Evolutionary conservation across 2,329 filamentous ascomycete genomes (phyloP).

Genomic region (Tolypocladium capitatum): DNA sequence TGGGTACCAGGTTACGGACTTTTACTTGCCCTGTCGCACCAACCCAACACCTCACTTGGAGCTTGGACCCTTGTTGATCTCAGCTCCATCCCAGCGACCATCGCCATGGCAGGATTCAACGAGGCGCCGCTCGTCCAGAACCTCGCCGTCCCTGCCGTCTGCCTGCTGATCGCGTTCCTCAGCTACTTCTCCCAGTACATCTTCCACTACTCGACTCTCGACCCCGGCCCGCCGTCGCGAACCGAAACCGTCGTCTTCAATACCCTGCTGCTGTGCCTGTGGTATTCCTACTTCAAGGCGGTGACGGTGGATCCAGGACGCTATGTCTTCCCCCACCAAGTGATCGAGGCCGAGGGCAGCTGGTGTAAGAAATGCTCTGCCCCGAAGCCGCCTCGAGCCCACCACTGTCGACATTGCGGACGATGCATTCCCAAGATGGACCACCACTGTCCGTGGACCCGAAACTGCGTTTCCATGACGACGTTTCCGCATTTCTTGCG

Average conservation of each 20-base stretch:
- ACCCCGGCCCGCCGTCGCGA: constrained; percentile 44
- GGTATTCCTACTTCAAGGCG: constrained; percentile 55
- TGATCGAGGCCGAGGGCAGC: constrained; percentile 21
- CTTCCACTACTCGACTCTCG: constrained; percentile 43
- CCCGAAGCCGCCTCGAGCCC: constrained; percentile 62
- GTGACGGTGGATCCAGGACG: constrained; percentile 45
- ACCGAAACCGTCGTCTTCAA: constrained; percentile 54
- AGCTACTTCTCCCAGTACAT: constrained; percentile 61
- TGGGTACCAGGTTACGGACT: too few relatives aligned
- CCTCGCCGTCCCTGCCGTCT: constrained; percentile 57
- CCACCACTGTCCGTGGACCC: constrained; percentile 78
- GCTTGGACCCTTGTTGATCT: background rate
- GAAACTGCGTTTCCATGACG: constrained; percentile 69
- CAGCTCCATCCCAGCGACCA: background rate
- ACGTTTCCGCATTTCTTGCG: constrained; percentile 75
- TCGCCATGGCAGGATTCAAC: constrained; percentile 27
- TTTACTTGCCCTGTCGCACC: too few relatives aligned
- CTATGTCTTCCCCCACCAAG: constrained; percentile 29
- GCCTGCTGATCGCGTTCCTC: constrained; percentile 53
- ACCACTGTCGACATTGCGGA: constrained; percentile 68
- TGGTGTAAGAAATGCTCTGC: constrained; percentile 70
- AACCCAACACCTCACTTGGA: too few relatives aligned
- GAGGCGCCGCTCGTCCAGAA: constrained; percentile 31
- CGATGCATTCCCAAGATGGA: constrained; percentile 73
- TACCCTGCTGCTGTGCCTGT: constrained; percentile 45